A percentile compares a stretch with the other conserved stretches of the same genome.
Evolutionary conservation across 2,329 filamentous ascomycete genomes (phyloP).

Genomic region (Venturia aucupariae): DNA sequence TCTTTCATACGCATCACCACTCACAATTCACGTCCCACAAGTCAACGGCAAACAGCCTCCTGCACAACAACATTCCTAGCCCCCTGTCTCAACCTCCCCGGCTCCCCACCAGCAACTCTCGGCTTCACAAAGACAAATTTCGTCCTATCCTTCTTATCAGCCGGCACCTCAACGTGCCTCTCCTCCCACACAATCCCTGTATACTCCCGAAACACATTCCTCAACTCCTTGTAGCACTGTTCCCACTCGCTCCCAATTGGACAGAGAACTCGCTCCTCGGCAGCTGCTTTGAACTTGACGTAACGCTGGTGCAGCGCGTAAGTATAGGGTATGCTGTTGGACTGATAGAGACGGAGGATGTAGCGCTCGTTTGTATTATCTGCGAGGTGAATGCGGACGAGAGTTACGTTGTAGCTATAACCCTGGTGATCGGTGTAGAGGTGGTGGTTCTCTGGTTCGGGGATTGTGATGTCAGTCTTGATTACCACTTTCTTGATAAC

Average conservation of each 20-base stretch:
- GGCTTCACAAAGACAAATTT: background rate
- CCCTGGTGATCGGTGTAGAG: slow-evolving; percentile 53
- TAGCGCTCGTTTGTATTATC: slow-evolving; percentile 48
- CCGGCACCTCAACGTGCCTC: background rate
- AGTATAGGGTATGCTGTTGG: slow-evolving; percentile 46
- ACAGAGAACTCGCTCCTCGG: background rate
- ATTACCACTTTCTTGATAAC: background rate
- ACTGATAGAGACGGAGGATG: slow-evolving; percentile 45
- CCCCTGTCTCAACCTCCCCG: background rate
- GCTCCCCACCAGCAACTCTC: background rate
- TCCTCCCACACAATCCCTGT: slow-evolving; percentile 8
- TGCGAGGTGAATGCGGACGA: slow-evolving; percentile 44
- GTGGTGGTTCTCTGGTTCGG: slow-evolving; percentile 43
- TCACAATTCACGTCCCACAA: background rate
- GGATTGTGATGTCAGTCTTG: background rate
- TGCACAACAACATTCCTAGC: background rate
- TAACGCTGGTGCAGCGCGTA: slow-evolving; percentile 48
- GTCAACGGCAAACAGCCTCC: background rate
- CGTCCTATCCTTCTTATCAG: background rate
- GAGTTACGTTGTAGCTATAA: slow-evolving; percentile 54
- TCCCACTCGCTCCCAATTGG: slow-evolving; percentile 1
- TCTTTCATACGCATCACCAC: too few species aligned
- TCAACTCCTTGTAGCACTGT: background rate
- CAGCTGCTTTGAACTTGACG: background rate
- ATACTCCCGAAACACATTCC: background rate